Percentiles rank a stretch among this genome's conserved stretches.
phyloP scores from a whole-genome alignment of 179 eudicot species.

The Sideroxylon spinosum region DNA sequence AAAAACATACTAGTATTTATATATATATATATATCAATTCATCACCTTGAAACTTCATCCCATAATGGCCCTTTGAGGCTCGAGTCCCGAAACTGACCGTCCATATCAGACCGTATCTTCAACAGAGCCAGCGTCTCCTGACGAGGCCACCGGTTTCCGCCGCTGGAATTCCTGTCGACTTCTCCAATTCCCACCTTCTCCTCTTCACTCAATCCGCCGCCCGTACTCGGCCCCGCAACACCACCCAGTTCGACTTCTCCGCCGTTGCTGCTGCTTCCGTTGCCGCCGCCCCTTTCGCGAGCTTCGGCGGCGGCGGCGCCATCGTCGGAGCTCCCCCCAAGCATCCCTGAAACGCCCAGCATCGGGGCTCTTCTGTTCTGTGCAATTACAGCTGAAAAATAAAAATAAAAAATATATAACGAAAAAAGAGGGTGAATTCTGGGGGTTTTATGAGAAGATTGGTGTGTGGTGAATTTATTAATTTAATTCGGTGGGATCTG shows the following conservation, averaged over 20 bases:
- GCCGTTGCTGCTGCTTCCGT: conserved; percentile 15
- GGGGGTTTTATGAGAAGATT: conserved; percentile 39
- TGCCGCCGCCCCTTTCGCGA: background rate
- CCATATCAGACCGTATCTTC: conserved; percentile 77
- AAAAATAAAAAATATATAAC: conserved; percentile 18
- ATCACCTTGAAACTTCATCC: conserved; percentile 84
- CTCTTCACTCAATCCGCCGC: conserved; percentile 19
- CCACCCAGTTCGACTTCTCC: conserved; percentile 17
- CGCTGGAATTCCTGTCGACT: conserved; percentile 32
- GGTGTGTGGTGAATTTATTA: conserved; percentile 41
- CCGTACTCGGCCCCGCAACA: background rate
- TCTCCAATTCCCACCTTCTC: conserved; percentile 29
- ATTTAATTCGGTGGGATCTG: conserved; percentile 53
- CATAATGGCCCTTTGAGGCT: conserved; percentile 73
- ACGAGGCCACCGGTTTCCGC: conserved; percentile 80
- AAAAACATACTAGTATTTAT: background rate
- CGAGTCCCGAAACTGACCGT: conserved; percentile 60
- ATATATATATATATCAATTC: too few relatives aligned
- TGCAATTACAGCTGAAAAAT: conserved; percentile 20
- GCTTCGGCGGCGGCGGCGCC: background rate
- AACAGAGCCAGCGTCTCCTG: conserved; percentile 86
- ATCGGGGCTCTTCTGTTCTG: background rate
- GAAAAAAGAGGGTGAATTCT: conserved; percentile 42
- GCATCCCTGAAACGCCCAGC: conserved; percentile 19
- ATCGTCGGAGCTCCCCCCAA: conserved; percentile 14